Base-by-base conservation (phyloP, 495 filamentous ascomycete species). In the Trypethelium eluteriae region DNA sequence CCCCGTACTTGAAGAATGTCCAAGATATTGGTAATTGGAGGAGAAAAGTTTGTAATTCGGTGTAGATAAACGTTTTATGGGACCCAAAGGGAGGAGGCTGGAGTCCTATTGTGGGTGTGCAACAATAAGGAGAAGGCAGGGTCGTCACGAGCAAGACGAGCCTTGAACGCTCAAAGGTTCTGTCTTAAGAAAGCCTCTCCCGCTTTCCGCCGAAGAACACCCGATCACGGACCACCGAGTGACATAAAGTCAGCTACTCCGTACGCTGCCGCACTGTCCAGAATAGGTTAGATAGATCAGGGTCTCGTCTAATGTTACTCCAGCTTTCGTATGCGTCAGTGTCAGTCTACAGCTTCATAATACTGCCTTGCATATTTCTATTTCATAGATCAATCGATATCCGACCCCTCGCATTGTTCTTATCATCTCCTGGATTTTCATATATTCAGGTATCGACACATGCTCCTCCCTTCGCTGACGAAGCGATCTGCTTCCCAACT, bases 401-500 rank as follows among this genome's bases (percentile, higher is more conserved):
- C 25, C 25, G 25, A 25, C 25, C 25, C 25, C 25, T 25, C 25
- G 25, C 25, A 25, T 25, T 25, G 25, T 25, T 25, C 25, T 25
- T 25, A 25, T 25, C 25, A 25, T 25, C 25, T 25, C 25, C 25
- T 25, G 25, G 25, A 25, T 25, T 25, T 25, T 25, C 25, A 25
- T 25, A 25, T 25, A 25, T 25, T 25, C 25, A 25, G 25, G 25
- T 25, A 25, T 59, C 53, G 1, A 11, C 7, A 9, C 53, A 59
- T 59, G 53, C 18, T 59, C 36, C 25, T 32, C 53, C 9, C 14
- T 7, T 36, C 50, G 14, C 36, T 69, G 12, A 61, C 35, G 14
- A 59, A 62, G 14, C 36, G 49, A 3, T 9, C 53, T 61, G 7
- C 69, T 68, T 38, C 39, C 63, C 32, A 63, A 63, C 59, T 70